phyloP scores from a whole-genome alignment of 2,329 filamentous ascomycete species.

The Colletotrichum abscissum region DNA sequence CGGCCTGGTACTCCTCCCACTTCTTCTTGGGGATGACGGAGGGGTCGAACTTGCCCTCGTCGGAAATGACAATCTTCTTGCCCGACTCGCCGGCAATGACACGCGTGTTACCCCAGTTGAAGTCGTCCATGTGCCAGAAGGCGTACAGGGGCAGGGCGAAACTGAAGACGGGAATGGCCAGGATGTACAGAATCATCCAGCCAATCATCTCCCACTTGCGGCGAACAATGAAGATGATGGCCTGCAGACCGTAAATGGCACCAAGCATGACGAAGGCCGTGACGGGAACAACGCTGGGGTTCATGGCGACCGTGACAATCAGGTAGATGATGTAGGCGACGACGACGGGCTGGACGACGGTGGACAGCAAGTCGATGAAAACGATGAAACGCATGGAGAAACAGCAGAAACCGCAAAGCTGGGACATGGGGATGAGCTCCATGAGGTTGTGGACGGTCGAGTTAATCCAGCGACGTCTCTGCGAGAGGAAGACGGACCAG shows the following conservation, averaged over 20 bases:
- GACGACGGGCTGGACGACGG: conserved; percentile 90
- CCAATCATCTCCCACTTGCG: conserved; percentile 99
- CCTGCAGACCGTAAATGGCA: conserved; percentile 97
- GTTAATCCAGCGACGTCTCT: conserved; percentile 99
- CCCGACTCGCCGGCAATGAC: conserved; percentile 95
- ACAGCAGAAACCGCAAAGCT: conserved; percentile 91
- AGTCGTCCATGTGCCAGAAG: conserved; percentile 99
- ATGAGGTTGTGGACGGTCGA: conserved; percentile 98
- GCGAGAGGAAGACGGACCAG: conserved; percentile 94
- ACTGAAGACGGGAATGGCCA: conserved; percentile 92
- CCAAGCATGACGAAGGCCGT: conserved; percentile 91
- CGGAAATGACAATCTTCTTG: conserved; percentile 90
- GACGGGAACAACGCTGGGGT: conserved; percentile 76
- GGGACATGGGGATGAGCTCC: conserved; percentile 90
- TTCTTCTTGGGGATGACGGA: conserved; percentile 94
- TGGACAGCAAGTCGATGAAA: conserved; percentile 92
- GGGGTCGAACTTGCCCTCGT: conserved; percentile 98
- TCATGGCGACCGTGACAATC: conserved; percentile 76
- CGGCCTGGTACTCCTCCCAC: conserved; percentile 99
- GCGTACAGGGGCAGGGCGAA: conserved; percentile 91
- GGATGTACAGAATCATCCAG: conserved; percentile 97
- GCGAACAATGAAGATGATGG: conserved; percentile 94
- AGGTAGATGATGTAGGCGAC: conserved; percentile 91
- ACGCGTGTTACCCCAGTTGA: conserved; percentile 99
- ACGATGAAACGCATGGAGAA: conserved; percentile 76